Conservation (phyloP, 331 rosid species). For the Arachis monticola region DNA sequence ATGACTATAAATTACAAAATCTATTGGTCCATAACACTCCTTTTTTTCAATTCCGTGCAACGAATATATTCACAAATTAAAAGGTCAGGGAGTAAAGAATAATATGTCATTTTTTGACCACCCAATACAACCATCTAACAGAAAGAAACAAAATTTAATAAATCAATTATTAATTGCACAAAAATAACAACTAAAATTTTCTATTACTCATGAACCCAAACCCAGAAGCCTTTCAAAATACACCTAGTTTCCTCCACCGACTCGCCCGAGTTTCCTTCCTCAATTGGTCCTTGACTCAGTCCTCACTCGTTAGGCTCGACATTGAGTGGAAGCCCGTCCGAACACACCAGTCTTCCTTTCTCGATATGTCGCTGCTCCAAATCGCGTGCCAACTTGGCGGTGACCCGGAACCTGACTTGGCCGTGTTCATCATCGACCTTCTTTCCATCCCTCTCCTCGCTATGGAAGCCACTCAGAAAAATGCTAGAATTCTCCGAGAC, state of each 20-base stretch:
- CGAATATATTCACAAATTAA: too few species aligned
- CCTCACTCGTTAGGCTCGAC: conserved; percentile 73
- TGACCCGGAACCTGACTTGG: conserved; percentile 47
- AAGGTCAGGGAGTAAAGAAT: too few species aligned
- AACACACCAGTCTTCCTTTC: conserved; percentile 50
- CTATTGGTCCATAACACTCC: too few species aligned
- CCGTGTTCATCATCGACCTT: conserved; percentile 74
- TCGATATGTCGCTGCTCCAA: conserved; percentile 79
- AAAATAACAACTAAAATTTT: neutral
- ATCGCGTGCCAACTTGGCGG: conserved; percentile 67
- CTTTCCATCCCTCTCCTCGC: conserved; percentile 54
- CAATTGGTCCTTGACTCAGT: conserved; percentile 51
- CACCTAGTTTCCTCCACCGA: conserved; percentile 62
- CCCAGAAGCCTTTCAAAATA: conserved; percentile 43
- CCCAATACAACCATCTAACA: too few species aligned
- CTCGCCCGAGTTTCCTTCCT: conserved; percentile 74
- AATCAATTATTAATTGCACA: too few species aligned
- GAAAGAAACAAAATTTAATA: too few species aligned
- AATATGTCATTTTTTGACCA: too few species aligned
- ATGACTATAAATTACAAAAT: too few species aligned
- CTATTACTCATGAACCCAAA: conserved; percentile 48
- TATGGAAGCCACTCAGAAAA: conserved; percentile 64
- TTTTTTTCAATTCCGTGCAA: too few species aligned
- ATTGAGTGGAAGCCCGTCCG: conserved; percentile 93
- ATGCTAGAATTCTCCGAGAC: conserved; percentile 50